phyloP scores from a whole-genome alignment of 495 filamentous ascomycete genomes.

The Penicillium simplicissimum region DNA sequence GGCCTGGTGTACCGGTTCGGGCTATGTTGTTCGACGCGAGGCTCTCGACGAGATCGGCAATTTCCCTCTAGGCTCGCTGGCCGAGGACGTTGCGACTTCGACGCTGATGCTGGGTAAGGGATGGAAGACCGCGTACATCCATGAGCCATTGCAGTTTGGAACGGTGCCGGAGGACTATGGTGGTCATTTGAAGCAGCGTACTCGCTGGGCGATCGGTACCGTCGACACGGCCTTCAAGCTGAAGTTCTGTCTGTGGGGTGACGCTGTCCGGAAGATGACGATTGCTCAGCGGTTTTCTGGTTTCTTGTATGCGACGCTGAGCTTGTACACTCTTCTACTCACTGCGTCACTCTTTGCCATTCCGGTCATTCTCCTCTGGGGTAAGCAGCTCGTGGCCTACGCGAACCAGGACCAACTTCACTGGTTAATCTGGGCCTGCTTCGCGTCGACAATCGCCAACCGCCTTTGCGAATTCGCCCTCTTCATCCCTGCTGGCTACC shows the following conservation, averaged over 20 bases:
- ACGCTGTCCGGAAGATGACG: conserved; percentile 37
- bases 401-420: conserved; percentile 43
- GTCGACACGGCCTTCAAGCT: conserved; percentile 46
- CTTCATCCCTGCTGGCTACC: conserved; percentile 47
- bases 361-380: conserved; percentile 48
- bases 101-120: conserved; percentile 49
- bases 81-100: conserved; percentile 54
- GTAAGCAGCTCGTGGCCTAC: conserved; percentile 46
- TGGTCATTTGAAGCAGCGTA: conserved; percentile 54
- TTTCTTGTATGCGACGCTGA: conserved; percentile 48
- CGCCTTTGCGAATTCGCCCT: conserved; percentile 46
- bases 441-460: conserved; percentile 40
- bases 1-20: conserved; percentile 57
- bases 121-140: conserved; percentile 53
- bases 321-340: conserved; percentile 44
- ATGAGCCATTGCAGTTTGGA: conserved; percentile 54
- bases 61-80: conserved; percentile 49
- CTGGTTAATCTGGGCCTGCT: conserved; percentile 50
- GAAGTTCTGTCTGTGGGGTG: conserved; percentile 47
- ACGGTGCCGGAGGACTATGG: conserved; percentile 50
- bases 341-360: conserved; percentile 46
- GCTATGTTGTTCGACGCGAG: conserved; percentile 49
- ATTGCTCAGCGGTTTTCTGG: conserved; percentile 39
- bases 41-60: conserved; percentile 54
- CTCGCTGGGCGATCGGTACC: conserved; percentile 50